Evolutionary conservation across 257 asterid species (phyloP).

Genomic region (Capsicum baccatum): DNA sequence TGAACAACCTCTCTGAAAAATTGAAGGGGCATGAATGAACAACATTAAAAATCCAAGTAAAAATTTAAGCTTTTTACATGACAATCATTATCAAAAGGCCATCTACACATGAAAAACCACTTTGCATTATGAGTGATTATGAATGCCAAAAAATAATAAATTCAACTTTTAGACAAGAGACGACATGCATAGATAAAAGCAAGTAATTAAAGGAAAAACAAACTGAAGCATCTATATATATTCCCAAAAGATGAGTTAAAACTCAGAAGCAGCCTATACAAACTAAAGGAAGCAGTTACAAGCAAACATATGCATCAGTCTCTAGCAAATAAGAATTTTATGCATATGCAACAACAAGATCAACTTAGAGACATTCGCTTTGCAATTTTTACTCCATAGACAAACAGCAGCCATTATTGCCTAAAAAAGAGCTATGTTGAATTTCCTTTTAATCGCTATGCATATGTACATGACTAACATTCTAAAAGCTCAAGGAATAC

Average conservation of each 20-base stretch:
- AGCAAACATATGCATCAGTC: not conserved
- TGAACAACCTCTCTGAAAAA: conserved; percentile 73
- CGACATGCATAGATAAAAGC: not conserved
- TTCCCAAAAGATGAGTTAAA: not conserved
- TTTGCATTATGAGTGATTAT: not conserved
- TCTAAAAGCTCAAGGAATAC: conserved; percentile 63
- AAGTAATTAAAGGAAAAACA: not conserved
- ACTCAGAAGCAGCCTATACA: not conserved
- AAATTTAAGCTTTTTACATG: not conserved
- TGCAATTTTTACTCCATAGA: not conserved
- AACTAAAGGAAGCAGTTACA: not conserved
- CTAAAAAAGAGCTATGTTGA: not conserved
- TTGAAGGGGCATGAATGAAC: conserved; percentile 6
- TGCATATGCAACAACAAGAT: not conserved
- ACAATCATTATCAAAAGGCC: not conserved
- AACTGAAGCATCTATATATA: not conserved
- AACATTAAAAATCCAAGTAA: not conserved
- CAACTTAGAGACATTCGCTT: not conserved
- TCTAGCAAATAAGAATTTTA: not conserved
- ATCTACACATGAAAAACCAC: not conserved
- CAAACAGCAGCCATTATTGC: not conserved
- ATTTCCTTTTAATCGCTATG: not conserved
- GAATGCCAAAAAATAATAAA: conserved; percentile 14
- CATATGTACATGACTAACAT: conserved; percentile 13
- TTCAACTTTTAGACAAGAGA: not conserved